phyloP scores from a whole-genome alignment of 352 stramenopile genomes.

The Vaucheria bursata region DNA sequence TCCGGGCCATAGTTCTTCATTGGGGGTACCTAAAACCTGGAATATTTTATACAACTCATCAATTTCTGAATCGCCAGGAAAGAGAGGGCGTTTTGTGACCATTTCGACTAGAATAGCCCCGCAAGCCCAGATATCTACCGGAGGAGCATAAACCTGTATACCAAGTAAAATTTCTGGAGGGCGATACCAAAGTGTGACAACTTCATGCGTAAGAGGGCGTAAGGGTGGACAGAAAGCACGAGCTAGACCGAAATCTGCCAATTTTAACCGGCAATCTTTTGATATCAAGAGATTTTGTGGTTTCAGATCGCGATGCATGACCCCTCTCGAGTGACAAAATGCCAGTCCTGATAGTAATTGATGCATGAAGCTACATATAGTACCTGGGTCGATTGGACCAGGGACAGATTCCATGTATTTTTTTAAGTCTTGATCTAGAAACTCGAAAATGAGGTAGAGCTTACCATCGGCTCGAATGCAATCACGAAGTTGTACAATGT shows the following conservation, averaged over 20 bases:
- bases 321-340: constrained; percentile 67
- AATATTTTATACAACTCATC: constrained; percentile 88
- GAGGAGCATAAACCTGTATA: constrained; percentile 70
- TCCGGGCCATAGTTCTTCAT: constrained; percentile 87
- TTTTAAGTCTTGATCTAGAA: neutral
- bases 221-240: constrained; percentile 91
- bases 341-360: constrained; percentile 65
- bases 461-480: constrained; percentile 41
- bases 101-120: constrained; percentile 73
- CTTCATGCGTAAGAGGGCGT: constrained; percentile 91
- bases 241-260: constrained; percentile 94
- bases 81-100: constrained; percentile 70
- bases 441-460: neutral
- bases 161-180: constrained; percentile 94
- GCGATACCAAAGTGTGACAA: constrained; percentile 76
- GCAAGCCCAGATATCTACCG: constrained; percentile 73
- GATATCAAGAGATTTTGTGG: constrained; percentile 94
- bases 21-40: constrained; percentile 87
- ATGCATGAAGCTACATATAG: constrained; percentile 56
- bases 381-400: neutral
- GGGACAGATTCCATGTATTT: neutral
- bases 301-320: constrained; percentile 86
- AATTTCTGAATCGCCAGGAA: constrained; percentile 91
- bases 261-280: constrained; percentile 83
- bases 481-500: constrained; percentile 86